phyloP scores from a whole-genome alignment of 179 eudicot genomes.

The Sideroxylon spinosum region DNA sequence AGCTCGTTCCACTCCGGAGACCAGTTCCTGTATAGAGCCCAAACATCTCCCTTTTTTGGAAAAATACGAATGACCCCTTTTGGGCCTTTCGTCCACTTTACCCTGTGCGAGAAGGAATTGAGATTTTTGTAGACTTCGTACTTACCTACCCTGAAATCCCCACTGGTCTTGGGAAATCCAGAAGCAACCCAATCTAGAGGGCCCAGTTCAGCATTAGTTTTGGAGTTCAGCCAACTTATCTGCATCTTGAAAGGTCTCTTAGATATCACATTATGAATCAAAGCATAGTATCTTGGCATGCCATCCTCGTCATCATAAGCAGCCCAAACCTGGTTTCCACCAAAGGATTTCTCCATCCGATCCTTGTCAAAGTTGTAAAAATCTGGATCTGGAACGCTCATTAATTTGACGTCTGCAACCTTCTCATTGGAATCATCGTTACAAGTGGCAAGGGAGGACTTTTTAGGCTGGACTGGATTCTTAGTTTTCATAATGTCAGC shows the following conservation, averaged over 20 bases:
- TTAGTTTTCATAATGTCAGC: neutral
- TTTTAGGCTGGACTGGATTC: slow-evolving; percentile 8
- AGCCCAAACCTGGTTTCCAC: slow-evolving; percentile 19
- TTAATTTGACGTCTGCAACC: slow-evolving; percentile 21
- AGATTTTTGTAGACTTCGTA: slow-evolving; percentile 19
- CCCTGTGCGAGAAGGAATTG: slow-evolving; percentile 54
- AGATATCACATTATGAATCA: slow-evolving; percentile 42
- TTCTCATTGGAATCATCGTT: slow-evolving; percentile 15
- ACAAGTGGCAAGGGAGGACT: slow-evolving; percentile 14
- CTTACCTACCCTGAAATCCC: slow-evolving; percentile 52
- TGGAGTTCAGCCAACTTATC: slow-evolving; percentile 54
- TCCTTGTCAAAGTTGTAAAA: slow-evolving; percentile 17
- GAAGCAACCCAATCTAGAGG: slow-evolving; percentile 32
- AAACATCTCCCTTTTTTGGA: slow-evolving; percentile 54
- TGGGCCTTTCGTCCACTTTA: slow-evolving; percentile 43
- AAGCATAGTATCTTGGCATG: slow-evolving; percentile 33
- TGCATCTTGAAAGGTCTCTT: slow-evolving; percentile 40
- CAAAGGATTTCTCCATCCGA: slow-evolving; percentile 14
- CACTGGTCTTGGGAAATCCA: slow-evolving; percentile 44
- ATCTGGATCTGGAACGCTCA: slow-evolving; percentile 44
- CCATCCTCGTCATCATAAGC: slow-evolving; percentile 17
- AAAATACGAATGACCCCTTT: slow-evolving; percentile 46
- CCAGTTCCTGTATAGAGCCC: slow-evolving; percentile 66
- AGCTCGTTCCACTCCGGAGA: slow-evolving; percentile 48
- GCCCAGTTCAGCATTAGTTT: slow-evolving; percentile 40